A percentile compares a stretch with the other conserved stretches of the same genome.
Conservation (phyloP, 2,329 filamentous ascomycete species). For the Colletotrichum sp. region DNA sequence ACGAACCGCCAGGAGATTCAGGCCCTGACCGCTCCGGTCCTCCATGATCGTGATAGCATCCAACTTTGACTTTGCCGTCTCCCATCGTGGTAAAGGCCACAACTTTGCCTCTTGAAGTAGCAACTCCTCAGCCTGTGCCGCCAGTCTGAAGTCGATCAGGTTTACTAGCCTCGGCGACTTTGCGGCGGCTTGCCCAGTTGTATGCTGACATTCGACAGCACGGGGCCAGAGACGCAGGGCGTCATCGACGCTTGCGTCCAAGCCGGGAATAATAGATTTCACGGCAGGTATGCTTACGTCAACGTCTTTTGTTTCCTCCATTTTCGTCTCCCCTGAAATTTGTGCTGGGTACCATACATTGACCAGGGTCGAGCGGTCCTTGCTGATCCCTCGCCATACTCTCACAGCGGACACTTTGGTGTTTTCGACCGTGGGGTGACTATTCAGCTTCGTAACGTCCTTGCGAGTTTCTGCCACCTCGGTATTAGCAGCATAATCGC, state of each 20-base stretch:
- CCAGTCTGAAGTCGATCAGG: conserved; percentile 37
- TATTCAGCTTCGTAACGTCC: conserved; percentile 5
- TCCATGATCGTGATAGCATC: conserved; percentile 27
- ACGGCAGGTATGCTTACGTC: conserved; percentile 62
- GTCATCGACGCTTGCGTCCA: conserved; percentile 75
- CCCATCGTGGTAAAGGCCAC: neutral
- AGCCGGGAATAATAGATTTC: conserved; percentile 67
- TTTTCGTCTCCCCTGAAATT: neutral
- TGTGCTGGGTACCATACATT: conserved; percentile 67
- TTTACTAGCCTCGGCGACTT: conserved; percentile 31
- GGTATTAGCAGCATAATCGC: conserved; percentile 82
- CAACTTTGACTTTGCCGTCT: neutral
- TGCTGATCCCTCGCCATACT: conserved; percentile 69
- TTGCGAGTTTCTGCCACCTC: conserved; percentile 70
- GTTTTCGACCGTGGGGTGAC: conserved; percentile 14
- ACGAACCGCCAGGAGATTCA: conserved; percentile 70
- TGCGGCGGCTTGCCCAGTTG: neutral
- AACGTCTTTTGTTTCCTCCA: conserved; percentile 19
- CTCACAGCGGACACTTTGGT: conserved; percentile 30
- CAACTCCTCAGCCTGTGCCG: conserved; percentile 26
- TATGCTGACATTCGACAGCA: conserved; percentile 28
- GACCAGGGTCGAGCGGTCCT: conserved; percentile 71
- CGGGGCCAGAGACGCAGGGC: conserved; percentile 57
- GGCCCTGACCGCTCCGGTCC: conserved; percentile 36
- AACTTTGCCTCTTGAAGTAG: conserved; percentile 7